phyloP scores from a whole-genome alignment of 495 filamentous ascomycete species.

The Parathielavia appendiculata region DNA sequence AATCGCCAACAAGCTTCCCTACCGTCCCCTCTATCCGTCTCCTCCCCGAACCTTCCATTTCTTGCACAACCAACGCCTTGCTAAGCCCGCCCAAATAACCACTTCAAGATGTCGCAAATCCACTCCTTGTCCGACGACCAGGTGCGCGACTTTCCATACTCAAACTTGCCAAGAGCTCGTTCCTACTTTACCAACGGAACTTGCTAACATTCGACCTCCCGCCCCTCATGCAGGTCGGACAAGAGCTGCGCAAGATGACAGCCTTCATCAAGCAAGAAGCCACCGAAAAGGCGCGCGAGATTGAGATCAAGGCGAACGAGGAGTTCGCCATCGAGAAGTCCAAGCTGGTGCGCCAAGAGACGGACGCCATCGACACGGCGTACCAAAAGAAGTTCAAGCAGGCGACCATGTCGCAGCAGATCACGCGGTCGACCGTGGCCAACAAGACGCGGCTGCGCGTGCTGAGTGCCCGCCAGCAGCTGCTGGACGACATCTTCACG shows the following conservation, averaged over 20 bases:
- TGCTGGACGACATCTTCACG: constrained; percentile 91
- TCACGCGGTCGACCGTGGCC: constrained; percentile 84
- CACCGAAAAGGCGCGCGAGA: constrained; percentile 91
- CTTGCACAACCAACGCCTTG: constrained; percentile 18
- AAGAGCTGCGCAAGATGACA: constrained; percentile 99
- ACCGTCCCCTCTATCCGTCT: not conserved
- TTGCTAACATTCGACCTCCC: constrained; percentile 14
- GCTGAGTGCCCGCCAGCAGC: constrained; percentile 75
- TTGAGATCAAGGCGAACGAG: constrained; percentile 94
- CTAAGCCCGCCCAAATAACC: constrained; percentile 19
- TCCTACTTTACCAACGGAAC: constrained; percentile 2
- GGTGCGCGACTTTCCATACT: constrained; percentile 46
- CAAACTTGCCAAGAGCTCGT: not conserved
- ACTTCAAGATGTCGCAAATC: constrained; percentile 74
- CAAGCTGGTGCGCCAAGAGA: constrained; percentile 94
- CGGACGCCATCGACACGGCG: constrained; percentile 77
- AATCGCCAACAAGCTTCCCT: not conserved
- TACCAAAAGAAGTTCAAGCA: constrained; percentile 99
- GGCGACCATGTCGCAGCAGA: constrained; percentile 94
- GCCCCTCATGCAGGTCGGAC: constrained; percentile 59
- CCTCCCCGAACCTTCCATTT: not conserved
- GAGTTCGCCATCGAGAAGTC: constrained; percentile 98
- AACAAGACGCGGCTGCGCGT: constrained; percentile 92
- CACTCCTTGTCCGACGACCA: constrained; percentile 97
- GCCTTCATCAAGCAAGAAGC: constrained; percentile 99